Percentiles rank a stretch among this genome's conserved stretches.
Conservation (phyloP, 176 grass and related monocot genomes). For the Oropetium thomaeum region DNA sequence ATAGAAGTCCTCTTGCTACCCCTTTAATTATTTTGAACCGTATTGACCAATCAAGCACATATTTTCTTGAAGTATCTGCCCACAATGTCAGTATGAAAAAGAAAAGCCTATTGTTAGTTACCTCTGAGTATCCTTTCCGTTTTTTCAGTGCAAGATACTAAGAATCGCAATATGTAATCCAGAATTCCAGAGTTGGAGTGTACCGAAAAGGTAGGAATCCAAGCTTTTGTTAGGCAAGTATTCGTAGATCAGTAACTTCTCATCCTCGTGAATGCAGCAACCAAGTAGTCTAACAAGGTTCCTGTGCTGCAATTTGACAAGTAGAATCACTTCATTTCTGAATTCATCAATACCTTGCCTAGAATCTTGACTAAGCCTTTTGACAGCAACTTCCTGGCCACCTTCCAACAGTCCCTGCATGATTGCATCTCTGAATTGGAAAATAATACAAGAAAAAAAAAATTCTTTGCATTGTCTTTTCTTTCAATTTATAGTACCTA, state of each 20-base stretch:
- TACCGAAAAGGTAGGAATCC: slow-evolving; percentile 34
- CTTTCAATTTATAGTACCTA: neutral
- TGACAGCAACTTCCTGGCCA: slow-evolving; percentile 43
- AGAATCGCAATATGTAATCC: neutral
- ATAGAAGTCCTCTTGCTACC: slow-evolving; percentile 43
- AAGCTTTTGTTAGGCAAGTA: slow-evolving; percentile 45
- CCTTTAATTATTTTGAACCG: slow-evolving; percentile 55
- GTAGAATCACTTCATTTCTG: slow-evolving; percentile 34
- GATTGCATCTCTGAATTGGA: neutral
- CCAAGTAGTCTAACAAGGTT: slow-evolving; percentile 42
- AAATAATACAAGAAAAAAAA: neutral
- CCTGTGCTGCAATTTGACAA: slow-evolving; percentile 30
- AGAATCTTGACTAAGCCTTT: slow-evolving; percentile 42
- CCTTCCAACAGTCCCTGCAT: slow-evolving; percentile 34
- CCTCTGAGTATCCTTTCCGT: neutral
- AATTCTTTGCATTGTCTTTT: neutral
- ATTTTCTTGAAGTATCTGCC: slow-evolving; percentile 23
- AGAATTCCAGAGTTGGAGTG: neutral
- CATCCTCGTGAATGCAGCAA: slow-evolving; percentile 43
- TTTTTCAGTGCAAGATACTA: neutral
- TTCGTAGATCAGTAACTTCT: slow-evolving; percentile 48
- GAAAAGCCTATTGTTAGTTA: neutral
- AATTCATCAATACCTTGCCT: slow-evolving; percentile 43
- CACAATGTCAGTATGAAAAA: neutral
- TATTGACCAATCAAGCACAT: slow-evolving; percentile 39